Evolutionary conservation across 176 grass and related monocot species (phyloP).

Genomic region (Avena sativa): DNA sequence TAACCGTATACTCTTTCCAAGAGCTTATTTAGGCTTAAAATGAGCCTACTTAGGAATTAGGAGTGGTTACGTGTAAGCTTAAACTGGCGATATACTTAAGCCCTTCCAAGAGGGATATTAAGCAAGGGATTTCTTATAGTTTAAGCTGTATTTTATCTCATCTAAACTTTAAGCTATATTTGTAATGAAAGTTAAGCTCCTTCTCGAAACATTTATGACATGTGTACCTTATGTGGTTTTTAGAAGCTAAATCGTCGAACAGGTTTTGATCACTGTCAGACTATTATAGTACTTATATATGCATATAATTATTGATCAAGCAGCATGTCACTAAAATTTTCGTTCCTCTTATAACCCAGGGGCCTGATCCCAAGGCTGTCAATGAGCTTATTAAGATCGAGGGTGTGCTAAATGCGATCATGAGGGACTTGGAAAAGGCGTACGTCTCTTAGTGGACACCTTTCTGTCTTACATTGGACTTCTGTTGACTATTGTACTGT

Average conservation of each 20-base stretch:
- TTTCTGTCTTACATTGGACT: conserved; percentile 28
- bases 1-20: neutral
- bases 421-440: conserved; percentile 67
- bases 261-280: neutral
- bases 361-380: conserved; percentile 79
- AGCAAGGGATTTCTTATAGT: neutral
- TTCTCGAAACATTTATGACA: neutral
- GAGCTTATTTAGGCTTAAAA: neutral
- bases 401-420: conserved; percentile 66
- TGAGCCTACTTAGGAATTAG: neutral
- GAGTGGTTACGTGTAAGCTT: neutral
- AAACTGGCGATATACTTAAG: neutral
- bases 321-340: conserved; percentile 33
- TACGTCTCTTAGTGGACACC: conserved; percentile 54
- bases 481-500: conserved; percentile 12
- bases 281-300: conserved; percentile 23
- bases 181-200: conserved; percentile 21
- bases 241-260: neutral
- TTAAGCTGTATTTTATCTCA: neutral
- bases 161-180: conserved; percentile 2
- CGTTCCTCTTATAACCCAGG: conserved; percentile 57
- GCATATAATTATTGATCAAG: neutral
- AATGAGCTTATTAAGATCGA: conserved; percentile 80
- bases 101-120: neutral
- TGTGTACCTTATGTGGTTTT: neutral